These are phyloP conservation scores for Uncinocarpus reesii DNA, from an alignment of 2,329 filamentous ascomycete genomes.

Conservation along the genomic window DNA sequence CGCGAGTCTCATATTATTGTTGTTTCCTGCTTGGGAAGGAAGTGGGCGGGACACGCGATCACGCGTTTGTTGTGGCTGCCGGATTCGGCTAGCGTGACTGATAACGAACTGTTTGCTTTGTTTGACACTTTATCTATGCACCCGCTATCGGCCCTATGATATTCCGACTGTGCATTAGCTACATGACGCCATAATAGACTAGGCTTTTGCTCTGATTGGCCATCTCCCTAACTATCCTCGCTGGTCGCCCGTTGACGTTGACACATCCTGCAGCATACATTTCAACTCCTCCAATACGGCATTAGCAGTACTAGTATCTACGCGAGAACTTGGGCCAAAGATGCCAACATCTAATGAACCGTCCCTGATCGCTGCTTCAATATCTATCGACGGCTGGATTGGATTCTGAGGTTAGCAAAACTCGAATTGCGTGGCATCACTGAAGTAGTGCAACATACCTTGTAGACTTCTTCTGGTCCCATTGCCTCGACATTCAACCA, in stretches of 20 bases:
- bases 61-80: conserved; percentile 13
- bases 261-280: conserved; percentile 14
- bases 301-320: conserved; percentile 13
- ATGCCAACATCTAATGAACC: conserved; percentile 45
- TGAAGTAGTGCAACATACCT: background rate
- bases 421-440: background rate
- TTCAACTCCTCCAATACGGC: conserved; percentile 17
- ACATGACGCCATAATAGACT: too few relatives aligned
- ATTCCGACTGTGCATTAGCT: too few relatives aligned
- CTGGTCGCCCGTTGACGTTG: too few relatives aligned
- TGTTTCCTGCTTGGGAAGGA: conserved; percentile 10
- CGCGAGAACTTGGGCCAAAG: conserved; percentile 37
- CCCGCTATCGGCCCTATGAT: too few relatives aligned
- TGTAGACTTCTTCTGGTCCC: background rate
- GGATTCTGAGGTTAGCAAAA: conserved; percentile 8
- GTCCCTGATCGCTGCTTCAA: conserved; percentile 44
- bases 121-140: conserved; percentile 5
- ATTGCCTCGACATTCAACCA: background rate
- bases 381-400: conserved; percentile 43
- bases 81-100: conserved; percentile 6
- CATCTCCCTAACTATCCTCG: too few relatives aligned
- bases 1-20: conserved; percentile 1
- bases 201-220: too few relatives aligned
- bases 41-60: conserved; percentile 8
- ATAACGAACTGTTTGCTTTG: conserved; percentile 8